phyloP scores from a whole-genome alignment of 2,329 filamentous ascomycete species.

The Fonsecaea erecta region DNA sequence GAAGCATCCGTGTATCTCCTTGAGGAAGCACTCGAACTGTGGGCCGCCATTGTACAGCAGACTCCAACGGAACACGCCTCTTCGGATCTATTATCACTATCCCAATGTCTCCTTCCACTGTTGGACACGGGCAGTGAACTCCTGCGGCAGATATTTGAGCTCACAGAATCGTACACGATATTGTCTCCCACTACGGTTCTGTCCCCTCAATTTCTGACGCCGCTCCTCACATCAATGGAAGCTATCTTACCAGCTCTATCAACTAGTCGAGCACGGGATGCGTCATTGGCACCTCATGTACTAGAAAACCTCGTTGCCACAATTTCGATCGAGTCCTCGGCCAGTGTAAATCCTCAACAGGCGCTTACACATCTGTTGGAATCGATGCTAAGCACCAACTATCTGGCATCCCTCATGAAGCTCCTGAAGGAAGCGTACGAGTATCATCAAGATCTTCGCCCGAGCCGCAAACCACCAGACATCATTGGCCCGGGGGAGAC shows the following conservation, averaged over 20 bases:
- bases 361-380: constrained; percentile 60
- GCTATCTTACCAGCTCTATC: constrained; percentile 34
- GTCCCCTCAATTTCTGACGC: constrained; percentile 47
- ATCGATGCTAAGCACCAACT: constrained; percentile 43
- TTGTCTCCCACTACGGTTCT: constrained; percentile 60
- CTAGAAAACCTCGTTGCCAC: constrained; percentile 48
- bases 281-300: constrained; percentile 44
- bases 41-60: constrained; percentile 74
- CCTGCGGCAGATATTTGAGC: constrained; percentile 64
- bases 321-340: constrained; percentile 29
- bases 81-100: constrained; percentile 65
- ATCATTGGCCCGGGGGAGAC: constrained; percentile 78
- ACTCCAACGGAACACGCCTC: constrained; percentile 64
- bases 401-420: constrained; percentile 56
- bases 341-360: constrained; percentile 44
- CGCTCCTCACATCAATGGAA: constrained; percentile 45
- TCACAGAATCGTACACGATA: constrained; percentile 72
- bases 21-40: constrained; percentile 89
- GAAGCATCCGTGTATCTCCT: constrained; percentile 78
- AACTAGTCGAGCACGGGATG: constrained; percentile 39
- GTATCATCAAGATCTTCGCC: constrained; percentile 80
- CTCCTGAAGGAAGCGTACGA: constrained; percentile 70
- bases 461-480: constrained; percentile 69
- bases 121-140: constrained; percentile 70
- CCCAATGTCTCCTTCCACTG: constrained; percentile 67